Evolutionary conservation across 192 early-diverging fungal species (phyloP).

Genomic region (Haplosporangium gracile): DNA sequence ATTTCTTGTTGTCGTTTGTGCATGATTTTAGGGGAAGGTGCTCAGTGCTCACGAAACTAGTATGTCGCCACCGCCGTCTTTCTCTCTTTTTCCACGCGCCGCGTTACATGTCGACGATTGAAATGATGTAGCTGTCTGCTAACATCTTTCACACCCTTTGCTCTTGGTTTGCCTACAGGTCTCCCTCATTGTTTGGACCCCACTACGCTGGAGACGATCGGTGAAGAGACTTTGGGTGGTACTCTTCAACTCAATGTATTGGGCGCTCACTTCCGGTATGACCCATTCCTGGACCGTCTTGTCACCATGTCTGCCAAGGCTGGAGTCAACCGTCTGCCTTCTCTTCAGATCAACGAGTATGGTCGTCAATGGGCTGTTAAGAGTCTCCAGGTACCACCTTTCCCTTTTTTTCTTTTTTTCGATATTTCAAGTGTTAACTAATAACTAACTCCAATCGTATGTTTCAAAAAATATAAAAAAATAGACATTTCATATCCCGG

Average conservation of each 20-base stretch:
- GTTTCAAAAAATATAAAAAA: background rate
- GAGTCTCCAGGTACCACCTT: slow-evolving; percentile 33
- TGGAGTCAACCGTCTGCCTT: slow-evolving; percentile 37
- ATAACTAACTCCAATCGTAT: background rate
- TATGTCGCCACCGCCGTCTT: background rate
- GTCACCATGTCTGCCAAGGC: slow-evolving; percentile 53
- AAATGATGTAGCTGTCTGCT: background rate
- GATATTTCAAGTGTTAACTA: background rate
- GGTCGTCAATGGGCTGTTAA: slow-evolving; percentile 47
- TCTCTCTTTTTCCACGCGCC: background rate
- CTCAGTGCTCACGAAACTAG: slow-evolving; percentile 52
- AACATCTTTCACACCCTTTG: background rate
- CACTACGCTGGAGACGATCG: slow-evolving; percentile 48
- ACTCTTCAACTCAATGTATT: slow-evolving; percentile 35
- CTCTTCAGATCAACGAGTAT: slow-evolving; percentile 50
- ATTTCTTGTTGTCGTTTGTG: background rate
- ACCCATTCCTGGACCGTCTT: slow-evolving; percentile 39
- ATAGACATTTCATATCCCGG: slow-evolving; percentile 49
- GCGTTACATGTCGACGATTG: background rate
- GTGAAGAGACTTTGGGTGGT: slow-evolving; percentile 33
- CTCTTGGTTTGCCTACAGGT: slow-evolving; percentile 1
- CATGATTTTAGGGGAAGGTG: slow-evolving; percentile 33
- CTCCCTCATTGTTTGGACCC: slow-evolving; percentile 51
- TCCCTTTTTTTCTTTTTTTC: background rate
- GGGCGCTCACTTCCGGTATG: slow-evolving; percentile 54